Percentiles rank a stretch among this genome's conserved stretches.
Conservation (phyloP, 2,329 filamentous ascomycete genomes). For the Myriangium duriaei region DNA sequence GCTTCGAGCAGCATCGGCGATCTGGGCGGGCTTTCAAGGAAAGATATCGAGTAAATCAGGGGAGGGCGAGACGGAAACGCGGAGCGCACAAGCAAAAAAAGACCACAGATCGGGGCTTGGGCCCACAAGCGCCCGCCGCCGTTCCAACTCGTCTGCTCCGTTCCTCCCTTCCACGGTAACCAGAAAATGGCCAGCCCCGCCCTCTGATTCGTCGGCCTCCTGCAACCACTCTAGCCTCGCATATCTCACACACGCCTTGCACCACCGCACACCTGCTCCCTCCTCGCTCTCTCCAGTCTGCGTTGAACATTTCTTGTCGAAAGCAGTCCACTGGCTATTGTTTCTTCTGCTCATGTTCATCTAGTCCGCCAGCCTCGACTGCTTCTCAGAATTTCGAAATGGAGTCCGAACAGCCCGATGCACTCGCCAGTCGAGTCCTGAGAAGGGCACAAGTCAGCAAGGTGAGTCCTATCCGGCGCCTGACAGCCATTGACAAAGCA, state of each 20-base stretch:
- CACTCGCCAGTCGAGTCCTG: conserved; percentile 26
- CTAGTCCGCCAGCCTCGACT: no score
- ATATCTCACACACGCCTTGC: background rate
- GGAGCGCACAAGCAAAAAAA: no score
- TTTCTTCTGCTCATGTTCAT: background rate
- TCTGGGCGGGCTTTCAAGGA: no score
- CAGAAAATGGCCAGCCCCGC: background rate
- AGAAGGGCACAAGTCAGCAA: conserved; percentile 27
- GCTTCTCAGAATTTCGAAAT: no score
- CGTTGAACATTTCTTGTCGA: background rate
- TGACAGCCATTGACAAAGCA: background rate
- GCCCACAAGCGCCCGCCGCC: no score
- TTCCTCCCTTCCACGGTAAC: background rate
- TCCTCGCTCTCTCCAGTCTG: background rate
- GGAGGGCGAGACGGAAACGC: no score
- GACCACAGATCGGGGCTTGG: no score
- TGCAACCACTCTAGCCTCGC: background rate
- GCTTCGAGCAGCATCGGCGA: no score
- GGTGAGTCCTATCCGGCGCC: conserved; percentile 16
- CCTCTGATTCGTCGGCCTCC: background rate
- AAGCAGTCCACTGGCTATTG: background rate
- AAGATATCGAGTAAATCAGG: no score
- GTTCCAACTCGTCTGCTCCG: no score
- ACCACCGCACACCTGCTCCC: background rate
- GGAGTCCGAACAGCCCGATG: conserved; percentile 19